A percentile compares a stretch with the other conserved stretches of the same genome.
phyloP scores from a whole-genome alignment of 169 alveolate genomes.

The Plasmodium ovale region DNA sequence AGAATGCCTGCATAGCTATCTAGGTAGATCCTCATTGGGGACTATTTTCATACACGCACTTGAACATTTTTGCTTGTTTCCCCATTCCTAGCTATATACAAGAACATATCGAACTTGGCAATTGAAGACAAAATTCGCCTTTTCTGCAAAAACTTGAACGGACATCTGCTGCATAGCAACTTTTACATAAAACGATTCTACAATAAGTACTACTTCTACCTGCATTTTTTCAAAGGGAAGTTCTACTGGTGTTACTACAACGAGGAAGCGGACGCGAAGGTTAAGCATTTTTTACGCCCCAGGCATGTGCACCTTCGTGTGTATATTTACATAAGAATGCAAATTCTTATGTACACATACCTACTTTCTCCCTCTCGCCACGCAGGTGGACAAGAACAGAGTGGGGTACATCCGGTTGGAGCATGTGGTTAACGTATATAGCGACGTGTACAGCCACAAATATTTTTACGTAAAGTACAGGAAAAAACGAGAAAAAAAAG shows the following conservation, averaged over 20 bases:
- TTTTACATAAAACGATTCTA: conserved; percentile 50
- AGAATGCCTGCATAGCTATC: too few species aligned
- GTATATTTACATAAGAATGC: not conserved
- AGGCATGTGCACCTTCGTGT: not conserved
- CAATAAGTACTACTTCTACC: conserved; percentile 48
- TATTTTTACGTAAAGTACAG: conserved; percentile 53
- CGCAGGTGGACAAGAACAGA: conserved; percentile 55
- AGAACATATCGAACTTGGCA: conserved; percentile 43
- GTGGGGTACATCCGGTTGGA: conserved; percentile 57
- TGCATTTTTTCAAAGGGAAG: conserved; percentile 63
- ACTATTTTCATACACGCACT: not conserved
- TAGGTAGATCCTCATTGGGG: too few species aligned
- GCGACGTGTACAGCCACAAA: conserved; percentile 59
- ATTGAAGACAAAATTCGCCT: conserved; percentile 63
- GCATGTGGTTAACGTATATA: conserved; percentile 35
- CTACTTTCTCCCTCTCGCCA: not conserved
- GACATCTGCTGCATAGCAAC: conserved; percentile 53
- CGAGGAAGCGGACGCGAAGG: conserved; percentile 70
- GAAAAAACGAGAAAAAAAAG: conserved; percentile 58
- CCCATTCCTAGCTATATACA: conserved; percentile 25
- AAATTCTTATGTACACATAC: not conserved
- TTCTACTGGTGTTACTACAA: conserved; percentile 71
- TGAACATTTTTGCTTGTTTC: not conserved
- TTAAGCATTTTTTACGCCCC: not conserved
- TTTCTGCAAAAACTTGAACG: conserved; percentile 52